Evolutionary conservation across 208 protist genomes (phyloP).

Genomic region (Acanthamoeba castellanii): DNA sequence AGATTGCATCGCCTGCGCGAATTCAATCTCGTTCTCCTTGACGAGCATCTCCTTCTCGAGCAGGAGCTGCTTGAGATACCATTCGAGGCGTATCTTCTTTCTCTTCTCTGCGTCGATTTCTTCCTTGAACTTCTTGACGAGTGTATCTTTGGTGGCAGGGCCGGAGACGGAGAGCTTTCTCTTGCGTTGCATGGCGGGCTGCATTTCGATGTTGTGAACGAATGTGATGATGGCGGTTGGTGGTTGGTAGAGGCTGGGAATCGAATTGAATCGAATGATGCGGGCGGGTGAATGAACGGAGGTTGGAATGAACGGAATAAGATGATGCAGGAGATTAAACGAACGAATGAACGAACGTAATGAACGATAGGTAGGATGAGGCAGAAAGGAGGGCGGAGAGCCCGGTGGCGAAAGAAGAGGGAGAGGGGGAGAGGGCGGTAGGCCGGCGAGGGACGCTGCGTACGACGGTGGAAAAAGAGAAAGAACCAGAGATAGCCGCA

Average conservation of each 20-base stretch:
- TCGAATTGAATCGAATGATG: constrained; percentile 31
- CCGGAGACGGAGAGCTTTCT: constrained; percentile 37
- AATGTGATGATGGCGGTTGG: neutral
- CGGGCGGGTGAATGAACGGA: neutral
- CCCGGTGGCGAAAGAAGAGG: neutral
- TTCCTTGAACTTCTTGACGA: constrained; percentile 36
- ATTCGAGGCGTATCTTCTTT: constrained; percentile 53
- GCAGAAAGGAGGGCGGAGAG: neutral
- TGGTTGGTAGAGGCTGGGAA: neutral
- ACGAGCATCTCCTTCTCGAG: constrained; percentile 50
- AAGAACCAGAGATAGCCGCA: neutral
- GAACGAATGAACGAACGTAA: constrained; percentile 32
- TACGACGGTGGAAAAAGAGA: constrained; percentile 19
- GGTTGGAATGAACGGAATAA: neutral
- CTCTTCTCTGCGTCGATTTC: constrained; percentile 47
- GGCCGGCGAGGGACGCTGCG: constrained; percentile 57
- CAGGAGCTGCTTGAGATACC: constrained; percentile 44
- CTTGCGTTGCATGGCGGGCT: constrained; percentile 25
- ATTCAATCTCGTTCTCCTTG: constrained; percentile 44
- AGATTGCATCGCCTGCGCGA: constrained; percentile 44
- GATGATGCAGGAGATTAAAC: constrained; percentile 34
- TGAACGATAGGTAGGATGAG: constrained; percentile 17
- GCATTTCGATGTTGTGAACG: neutral
- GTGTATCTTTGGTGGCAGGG: constrained; percentile 5
- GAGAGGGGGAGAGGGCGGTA: neutral